Percentiles rank a stretch among this genome's conserved stretches.
Evolutionary conservation across 768 basidiomycete genomes (phyloP).

Genomic region (Lepiota venenata): DNA sequence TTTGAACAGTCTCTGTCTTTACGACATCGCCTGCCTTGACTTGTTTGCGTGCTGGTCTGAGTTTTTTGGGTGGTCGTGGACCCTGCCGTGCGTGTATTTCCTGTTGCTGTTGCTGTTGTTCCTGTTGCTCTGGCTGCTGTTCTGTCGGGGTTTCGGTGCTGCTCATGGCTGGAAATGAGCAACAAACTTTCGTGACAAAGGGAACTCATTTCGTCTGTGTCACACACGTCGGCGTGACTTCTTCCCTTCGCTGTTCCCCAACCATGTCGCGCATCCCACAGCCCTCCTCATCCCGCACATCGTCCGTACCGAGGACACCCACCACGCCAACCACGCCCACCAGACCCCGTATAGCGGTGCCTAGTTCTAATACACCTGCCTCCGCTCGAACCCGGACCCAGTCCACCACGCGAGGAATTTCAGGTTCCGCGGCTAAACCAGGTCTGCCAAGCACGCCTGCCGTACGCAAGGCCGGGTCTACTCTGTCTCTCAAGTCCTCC

Average conservation of each 20-base stretch:
- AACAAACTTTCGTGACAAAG: background rate
- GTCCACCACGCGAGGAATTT: constrained; percentile 13
- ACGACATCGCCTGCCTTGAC: constrained; percentile 89
- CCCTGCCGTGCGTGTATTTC: constrained; percentile 10
- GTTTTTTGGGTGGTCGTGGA: constrained; percentile 47
- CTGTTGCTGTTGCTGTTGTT: background rate
- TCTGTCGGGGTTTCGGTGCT: constrained; percentile 8
- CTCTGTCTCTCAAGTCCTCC: constrained; percentile 11
- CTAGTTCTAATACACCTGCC: constrained; percentile 8
- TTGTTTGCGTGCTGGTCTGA: constrained; percentile 92
- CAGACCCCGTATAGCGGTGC: constrained; percentile 11
- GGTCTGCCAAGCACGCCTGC: constrained; percentile 6
- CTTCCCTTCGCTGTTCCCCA: background rate
- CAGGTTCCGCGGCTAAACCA: constrained; percentile 22
- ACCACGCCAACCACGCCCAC: constrained; percentile 16
- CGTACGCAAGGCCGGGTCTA: constrained; percentile 5
- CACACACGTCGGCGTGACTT: background rate
- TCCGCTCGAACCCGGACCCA: constrained; percentile 17
- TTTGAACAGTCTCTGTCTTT: constrained; percentile 84
- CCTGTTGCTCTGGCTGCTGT: constrained; percentile 4
- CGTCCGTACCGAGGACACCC: constrained; percentile 7
- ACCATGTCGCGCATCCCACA: constrained; percentile 18
- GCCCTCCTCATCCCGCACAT: constrained; percentile 12
- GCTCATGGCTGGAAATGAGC: constrained; percentile 5
- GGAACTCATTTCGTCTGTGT: background rate